A percentile compares a stretch with the other conserved stretches of the same genome.
Conservation (phyloP, 2,329 filamentous ascomycete genomes). For the Fusarium verrucosum region DNA sequence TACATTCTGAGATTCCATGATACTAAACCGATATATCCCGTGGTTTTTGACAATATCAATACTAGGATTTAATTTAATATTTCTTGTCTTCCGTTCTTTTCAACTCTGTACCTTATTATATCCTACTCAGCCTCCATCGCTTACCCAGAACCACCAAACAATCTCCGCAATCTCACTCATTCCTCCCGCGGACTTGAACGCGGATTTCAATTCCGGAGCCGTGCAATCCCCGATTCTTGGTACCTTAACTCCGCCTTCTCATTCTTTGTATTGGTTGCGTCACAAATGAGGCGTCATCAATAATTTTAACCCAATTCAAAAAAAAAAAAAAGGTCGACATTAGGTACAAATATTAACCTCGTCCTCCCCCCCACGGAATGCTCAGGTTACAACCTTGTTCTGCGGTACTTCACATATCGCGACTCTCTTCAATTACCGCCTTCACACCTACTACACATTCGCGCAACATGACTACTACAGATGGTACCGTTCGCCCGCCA, state of each 20-base stretch:
- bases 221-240: slow-evolving; percentile 36
- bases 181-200: slow-evolving; percentile 33
- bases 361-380: slow-evolving; percentile 50
- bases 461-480: slow-evolving; percentile 49
- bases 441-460: slow-evolving; percentile 36
- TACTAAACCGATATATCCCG: slow-evolving; percentile 45
- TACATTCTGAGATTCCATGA: slow-evolving; percentile 14
- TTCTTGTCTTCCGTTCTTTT: neutral
- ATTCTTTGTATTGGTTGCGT: slow-evolving; percentile 14
- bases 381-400: slow-evolving; percentile 55
- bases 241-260: slow-evolving; percentile 42
- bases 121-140: neutral
- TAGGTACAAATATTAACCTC: slow-evolving; percentile 36
- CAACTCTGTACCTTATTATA: neutral
- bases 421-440: slow-evolving; percentile 48
- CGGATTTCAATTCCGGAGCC: slow-evolving; percentile 27
- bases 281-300: slow-evolving; percentile 42
- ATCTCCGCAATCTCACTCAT: slow-evolving; percentile 14
- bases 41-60: neutral
- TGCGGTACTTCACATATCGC: slow-evolving; percentile 54
- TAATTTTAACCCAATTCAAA: too few relatives aligned
- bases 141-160: slow-evolving; percentile 26
- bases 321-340: slow-evolving; percentile 37
- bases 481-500: slow-evolving; percentile 43
- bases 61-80: neutral